phyloP scores from a whole-genome alignment of 2,329 filamentous ascomycete genomes.

The Cordyceps farinosa region DNA sequence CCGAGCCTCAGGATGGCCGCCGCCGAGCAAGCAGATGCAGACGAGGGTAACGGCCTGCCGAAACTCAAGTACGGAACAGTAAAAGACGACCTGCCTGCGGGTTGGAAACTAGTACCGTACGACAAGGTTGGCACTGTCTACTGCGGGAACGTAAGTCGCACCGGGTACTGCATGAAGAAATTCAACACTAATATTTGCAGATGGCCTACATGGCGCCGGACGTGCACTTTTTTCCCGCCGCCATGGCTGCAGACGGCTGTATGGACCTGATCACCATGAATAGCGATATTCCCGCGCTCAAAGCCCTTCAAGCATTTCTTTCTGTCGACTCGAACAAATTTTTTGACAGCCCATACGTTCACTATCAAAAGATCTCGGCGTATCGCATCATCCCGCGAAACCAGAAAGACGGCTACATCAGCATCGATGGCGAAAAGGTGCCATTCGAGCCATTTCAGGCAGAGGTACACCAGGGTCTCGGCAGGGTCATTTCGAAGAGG shows the following conservation, averaged over 20 bases:
- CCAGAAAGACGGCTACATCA: conserved; percentile 75
- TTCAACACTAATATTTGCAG: conserved; percentile 33
- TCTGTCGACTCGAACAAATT: conserved; percentile 70
- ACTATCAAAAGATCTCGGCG: conserved; percentile 80
- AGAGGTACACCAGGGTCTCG: conserved; percentile 79
- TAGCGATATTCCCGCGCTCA: conserved; percentile 66
- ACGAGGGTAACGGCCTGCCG: conserved; percentile 58
- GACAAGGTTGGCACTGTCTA: conserved; percentile 90
- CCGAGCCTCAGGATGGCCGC: conserved; percentile 23
- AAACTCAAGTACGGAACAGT: conserved; percentile 75
- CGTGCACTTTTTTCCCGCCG: conserved; percentile 80
- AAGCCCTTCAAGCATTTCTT: conserved; percentile 66
- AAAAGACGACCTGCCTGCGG: conserved; percentile 68
- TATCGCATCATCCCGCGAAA: conserved; percentile 79
- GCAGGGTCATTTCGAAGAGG: conserved; percentile 76
- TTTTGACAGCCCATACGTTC: conserved; percentile 74
- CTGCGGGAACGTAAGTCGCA: conserved; percentile 69
- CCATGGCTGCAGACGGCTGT: conserved; percentile 77
- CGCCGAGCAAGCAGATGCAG: conserved; percentile 2
- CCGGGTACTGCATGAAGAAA: background rate
- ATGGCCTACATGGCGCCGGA: conserved; percentile 90
- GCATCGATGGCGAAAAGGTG: conserved; percentile 85
- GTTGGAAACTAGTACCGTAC: conserved; percentile 70
- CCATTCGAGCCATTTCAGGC: conserved; percentile 89
- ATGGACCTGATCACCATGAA: conserved; percentile 81